Percentiles rank a stretch among this genome's conserved stretches.
Conservation (phyloP, 352 stramenopile species). For the Aphanomyces stellatus region DNA sequence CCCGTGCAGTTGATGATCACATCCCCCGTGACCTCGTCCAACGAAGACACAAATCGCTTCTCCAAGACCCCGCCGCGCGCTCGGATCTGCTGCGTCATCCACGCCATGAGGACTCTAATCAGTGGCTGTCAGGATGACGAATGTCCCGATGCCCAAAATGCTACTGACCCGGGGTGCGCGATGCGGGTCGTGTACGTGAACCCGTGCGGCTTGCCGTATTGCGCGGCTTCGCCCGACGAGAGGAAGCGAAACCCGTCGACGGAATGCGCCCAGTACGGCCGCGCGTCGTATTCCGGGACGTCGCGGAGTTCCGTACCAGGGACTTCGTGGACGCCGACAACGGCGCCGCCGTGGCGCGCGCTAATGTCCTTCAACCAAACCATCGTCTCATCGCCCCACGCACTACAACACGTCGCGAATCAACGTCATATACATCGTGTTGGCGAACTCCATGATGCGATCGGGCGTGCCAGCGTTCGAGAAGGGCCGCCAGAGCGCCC, state of each 20-base stretch:
- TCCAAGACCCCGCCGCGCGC: conserved; percentile 44
- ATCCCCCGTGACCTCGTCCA: conserved; percentile 38
- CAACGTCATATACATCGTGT: neutral
- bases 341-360: conserved; percentile 27
- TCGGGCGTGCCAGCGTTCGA: conserved; percentile 39
- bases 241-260: conserved; percentile 49
- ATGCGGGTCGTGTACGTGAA: conserved; percentile 51
- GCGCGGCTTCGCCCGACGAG: conserved; percentile 28
- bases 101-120: conserved; percentile 42
- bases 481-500: conserved; percentile 69
- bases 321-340: conserved; percentile 46
- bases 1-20: conserved; percentile 58
- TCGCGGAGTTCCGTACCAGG: conserved; percentile 31
- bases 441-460: conserved; percentile 1
- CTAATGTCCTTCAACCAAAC: conserved; percentile 39
- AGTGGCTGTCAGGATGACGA: conserved; percentile 9
- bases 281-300: conserved; percentile 14
- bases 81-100: conserved; percentile 35
- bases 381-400: conserved; percentile 61
- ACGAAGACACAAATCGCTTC: conserved; percentile 25
- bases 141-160: neutral
- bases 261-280: conserved; percentile 62
- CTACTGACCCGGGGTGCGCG: neutral
- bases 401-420: conserved; percentile 21
- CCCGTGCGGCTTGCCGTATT: conserved; percentile 35